A percentile compares a stretch with the other conserved stretches of the same genome.
These are phyloP conservation scores for Taphrina pruni DNA, from an alignment of 1,139 yeast genomes.

Conservation along the genomic window DNA sequence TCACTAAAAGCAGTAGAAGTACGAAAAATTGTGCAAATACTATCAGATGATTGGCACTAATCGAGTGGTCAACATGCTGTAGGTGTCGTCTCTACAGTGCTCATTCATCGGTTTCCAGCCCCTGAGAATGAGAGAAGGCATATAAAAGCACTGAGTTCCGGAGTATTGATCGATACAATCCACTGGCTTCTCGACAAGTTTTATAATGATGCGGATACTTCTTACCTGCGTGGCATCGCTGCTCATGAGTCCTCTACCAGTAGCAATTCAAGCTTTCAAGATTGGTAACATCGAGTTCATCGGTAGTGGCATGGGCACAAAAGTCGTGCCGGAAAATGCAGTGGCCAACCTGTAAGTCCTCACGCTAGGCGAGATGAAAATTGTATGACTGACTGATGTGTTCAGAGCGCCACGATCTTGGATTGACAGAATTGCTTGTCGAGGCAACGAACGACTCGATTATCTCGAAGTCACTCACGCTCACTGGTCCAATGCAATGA, in stretches of 20 bases:
- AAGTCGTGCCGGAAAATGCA: not conserved
- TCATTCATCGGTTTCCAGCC: too few relatives aligned
- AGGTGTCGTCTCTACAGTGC: too few relatives aligned
- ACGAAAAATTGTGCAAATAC: too few relatives aligned
- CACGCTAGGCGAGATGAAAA: not conserved
- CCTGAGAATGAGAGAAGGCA: too few relatives aligned
- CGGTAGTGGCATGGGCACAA: not conserved
- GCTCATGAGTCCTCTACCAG: not conserved
- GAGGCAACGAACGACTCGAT: not conserved
- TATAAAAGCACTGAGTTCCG: not conserved
- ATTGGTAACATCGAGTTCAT: not conserved
- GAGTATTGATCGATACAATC: too few relatives aligned
- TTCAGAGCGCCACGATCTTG: not conserved
- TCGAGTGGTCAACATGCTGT: too few relatives aligned
- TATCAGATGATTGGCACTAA: too few relatives aligned
- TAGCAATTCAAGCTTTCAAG: not conserved
- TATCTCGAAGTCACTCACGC: conserved; percentile 7
- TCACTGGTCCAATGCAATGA: not conserved
- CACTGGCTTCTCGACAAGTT: not conserved
- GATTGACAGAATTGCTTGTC: conserved; percentile 2
- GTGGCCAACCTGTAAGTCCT: not conserved
- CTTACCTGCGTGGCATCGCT: not conserved
- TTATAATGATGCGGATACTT: too few relatives aligned
- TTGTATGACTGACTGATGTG: not conserved
- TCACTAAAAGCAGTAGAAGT: too few relatives aligned